Base-by-base conservation (phyloP, 257 asterid genomes). In the Gardenia jasminoides region DNA sequence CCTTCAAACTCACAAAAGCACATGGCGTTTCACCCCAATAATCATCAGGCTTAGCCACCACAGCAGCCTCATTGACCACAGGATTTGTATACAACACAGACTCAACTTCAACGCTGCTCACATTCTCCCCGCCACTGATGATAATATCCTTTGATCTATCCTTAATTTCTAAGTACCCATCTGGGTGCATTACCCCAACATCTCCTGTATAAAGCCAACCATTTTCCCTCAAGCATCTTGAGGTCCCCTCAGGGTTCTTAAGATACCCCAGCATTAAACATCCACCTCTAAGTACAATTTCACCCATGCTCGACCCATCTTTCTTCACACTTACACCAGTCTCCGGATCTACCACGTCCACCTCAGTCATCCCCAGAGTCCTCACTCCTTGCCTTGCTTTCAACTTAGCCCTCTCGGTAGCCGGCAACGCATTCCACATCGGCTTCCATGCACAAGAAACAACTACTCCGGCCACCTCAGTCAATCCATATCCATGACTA, bases 171-270 rank as follows among this genome's bases (percentile, higher is more conserved):
- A 92, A 19, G 80, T 91, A 92, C 4, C 97, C 95, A 65, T 92
- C 97, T 1, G 91, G 87, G 76, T 92, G 97, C 90, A 92, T 88
- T 70, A 92, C 97, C 3, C 86, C 97, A 0, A 92, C 97, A 59
- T 92, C 97, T 22, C 97, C 97, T 0, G 97, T 92, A 84, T 79
- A 91, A 48, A 92, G 88, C 96, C 97, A 91, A 19, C 97, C 96
- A 61, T 86, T 74, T 3, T 78, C 52, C 66, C 68, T 86, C 95
- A 91, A 75, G 69, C 82, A 78, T 68, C 86, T 82, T 2, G 88
- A 75, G 7, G 93, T 92, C n/a, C 88, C 92, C 20, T 85, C 84
- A 0, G 87, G 88, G 70, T 92, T 93, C 80, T 88, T 91, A 1
- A 92, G 81, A 67, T 92, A 92, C 0, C 97, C 97, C 10, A 91